A percentile compares a stretch with the other conserved stretches of the same genome.
Evolutionary conservation across 2,329 filamentous ascomycete genomes (phyloP).

Genomic region (Trichoderma pleuroti): DNA sequence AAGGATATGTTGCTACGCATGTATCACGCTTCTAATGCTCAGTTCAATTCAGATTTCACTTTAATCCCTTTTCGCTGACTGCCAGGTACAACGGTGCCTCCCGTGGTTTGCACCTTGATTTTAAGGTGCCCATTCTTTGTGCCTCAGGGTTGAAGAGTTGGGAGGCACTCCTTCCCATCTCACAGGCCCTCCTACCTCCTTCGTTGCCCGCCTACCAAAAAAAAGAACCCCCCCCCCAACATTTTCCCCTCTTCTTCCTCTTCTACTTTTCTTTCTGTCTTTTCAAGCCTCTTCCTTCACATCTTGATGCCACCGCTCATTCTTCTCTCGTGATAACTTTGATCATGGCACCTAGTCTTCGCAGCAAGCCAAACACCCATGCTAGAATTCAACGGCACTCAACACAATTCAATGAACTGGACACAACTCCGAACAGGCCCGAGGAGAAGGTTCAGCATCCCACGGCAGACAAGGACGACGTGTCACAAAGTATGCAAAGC

Average conservation of each 20-base stretch:
- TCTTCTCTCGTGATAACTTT: too few relatives aligned
- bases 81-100: background rate
- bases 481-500: too few relatives aligned
- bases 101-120: background rate
- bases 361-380: background rate
- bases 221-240: background rate
- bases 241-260: background rate
- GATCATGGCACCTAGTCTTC: background rate
- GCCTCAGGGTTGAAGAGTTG: background rate
- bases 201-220: background rate
- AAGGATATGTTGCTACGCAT: background rate
- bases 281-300: background rate
- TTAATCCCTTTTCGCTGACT: too few relatives aligned
- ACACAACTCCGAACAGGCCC: conserved; percentile 34
- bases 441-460: conserved; percentile 12
- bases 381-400: conserved; percentile 15
- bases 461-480: background rate
- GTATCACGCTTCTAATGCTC: background rate
- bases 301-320: background rate
- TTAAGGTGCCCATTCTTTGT: background rate
- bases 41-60: background rate
- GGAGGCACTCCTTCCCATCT: background rate
- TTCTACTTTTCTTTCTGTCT: background rate
- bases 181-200: background rate
- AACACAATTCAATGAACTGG: conserved; percentile 31